Conservation (phyloP, 805 yeast species). For the Pichia kluyveri region DNA sequence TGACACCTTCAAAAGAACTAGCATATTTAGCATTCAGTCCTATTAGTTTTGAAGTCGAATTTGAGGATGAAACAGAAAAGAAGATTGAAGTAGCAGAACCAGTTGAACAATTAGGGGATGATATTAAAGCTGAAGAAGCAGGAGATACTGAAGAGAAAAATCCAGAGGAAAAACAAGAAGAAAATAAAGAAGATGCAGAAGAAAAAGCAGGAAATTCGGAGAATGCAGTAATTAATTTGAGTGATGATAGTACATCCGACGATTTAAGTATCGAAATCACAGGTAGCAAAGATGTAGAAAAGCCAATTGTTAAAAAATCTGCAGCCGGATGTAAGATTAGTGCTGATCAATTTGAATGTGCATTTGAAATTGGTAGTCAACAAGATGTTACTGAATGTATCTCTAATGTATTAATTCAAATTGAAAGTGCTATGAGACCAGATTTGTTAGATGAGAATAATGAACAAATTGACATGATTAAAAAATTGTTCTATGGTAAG, state of each 20-base stretch:
- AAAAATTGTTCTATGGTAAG: slow-evolving; percentile 75
- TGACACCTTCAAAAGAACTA: slow-evolving; percentile 73
- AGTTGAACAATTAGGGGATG: background rate
- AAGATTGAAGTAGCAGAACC: background rate
- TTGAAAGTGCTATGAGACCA: slow-evolving; percentile 82
- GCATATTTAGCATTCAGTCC: slow-evolving; percentile 85
- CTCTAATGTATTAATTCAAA: slow-evolving; percentile 83
- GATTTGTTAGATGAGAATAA: slow-evolving; percentile 53
- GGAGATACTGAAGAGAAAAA: slow-evolving; percentile 1
- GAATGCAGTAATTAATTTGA: background rate
- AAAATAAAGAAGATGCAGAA: background rate
- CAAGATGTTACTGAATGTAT: slow-evolving; percentile 98
- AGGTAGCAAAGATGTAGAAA: background rate
- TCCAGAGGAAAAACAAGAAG: too few relatives aligned
- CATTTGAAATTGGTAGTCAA: slow-evolving; percentile 78
- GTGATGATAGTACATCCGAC: background rate
- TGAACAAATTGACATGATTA: slow-evolving; percentile 79
- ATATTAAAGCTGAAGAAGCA: background rate
- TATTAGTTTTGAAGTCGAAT: slow-evolving; percentile 47
- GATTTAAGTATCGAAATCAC: background rate
- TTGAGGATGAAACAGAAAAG: slow-evolving; percentile 1
- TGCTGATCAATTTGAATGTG: slow-evolving; percentile 61
- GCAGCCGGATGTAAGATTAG: slow-evolving; percentile 31
- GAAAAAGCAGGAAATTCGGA: slow-evolving; percentile 1
- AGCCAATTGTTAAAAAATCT: slow-evolving; percentile 2